Evolutionary conservation across 306 rosid genomes (phyloP).

Genomic region (Begonia loranthoides): DNA sequence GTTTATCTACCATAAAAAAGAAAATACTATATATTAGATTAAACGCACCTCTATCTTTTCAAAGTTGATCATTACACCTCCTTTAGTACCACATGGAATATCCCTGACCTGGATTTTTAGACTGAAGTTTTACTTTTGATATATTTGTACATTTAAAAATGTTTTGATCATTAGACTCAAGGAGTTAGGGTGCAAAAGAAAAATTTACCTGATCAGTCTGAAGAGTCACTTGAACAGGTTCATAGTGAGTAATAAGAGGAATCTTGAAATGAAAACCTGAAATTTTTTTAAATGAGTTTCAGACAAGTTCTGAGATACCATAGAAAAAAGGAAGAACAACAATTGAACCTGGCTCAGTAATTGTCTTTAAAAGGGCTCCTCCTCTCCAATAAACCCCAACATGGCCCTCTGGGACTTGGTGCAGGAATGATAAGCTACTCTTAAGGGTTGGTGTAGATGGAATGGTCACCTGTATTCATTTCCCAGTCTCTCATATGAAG

Average conservation of each 20-base stretch:
- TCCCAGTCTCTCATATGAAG: too few relatives aligned
- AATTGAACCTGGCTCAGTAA: conserved; percentile 65
- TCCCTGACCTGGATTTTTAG: conserved; percentile 52
- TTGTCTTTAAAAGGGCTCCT: conserved; percentile 74
- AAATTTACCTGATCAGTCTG: conserved; percentile 65
- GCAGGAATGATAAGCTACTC: conserved; percentile 44
- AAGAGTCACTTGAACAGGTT: conserved; percentile 87
- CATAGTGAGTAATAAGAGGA: conserved; percentile 72
- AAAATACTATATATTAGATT: too few relatives aligned
- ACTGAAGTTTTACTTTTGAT: too few relatives aligned
- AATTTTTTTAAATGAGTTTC: conserved; percentile 2
- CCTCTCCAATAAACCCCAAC: conserved; percentile 97
- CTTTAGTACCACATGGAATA: conserved; percentile 94
- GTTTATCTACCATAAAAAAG: too few relatives aligned
- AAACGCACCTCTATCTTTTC: conserved; percentile 71
- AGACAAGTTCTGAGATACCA: conserved; percentile 4
- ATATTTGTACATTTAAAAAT: too few relatives aligned
- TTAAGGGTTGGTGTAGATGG: conserved; percentile 28
- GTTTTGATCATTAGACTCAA: too few relatives aligned
- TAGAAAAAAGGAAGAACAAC: conserved; percentile 1
- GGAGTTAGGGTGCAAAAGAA: background rate
- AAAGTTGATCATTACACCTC: conserved; percentile 82
- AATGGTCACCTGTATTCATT: conserved; percentile 35
- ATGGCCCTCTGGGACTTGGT: conserved; percentile 98
- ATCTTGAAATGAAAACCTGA: conserved; percentile 83